These are phyloP conservation scores for Pseudopyricularia cyperi DNA, from an alignment of 2,329 filamentous ascomycete genomes.

Conservation along the genomic window DNA sequence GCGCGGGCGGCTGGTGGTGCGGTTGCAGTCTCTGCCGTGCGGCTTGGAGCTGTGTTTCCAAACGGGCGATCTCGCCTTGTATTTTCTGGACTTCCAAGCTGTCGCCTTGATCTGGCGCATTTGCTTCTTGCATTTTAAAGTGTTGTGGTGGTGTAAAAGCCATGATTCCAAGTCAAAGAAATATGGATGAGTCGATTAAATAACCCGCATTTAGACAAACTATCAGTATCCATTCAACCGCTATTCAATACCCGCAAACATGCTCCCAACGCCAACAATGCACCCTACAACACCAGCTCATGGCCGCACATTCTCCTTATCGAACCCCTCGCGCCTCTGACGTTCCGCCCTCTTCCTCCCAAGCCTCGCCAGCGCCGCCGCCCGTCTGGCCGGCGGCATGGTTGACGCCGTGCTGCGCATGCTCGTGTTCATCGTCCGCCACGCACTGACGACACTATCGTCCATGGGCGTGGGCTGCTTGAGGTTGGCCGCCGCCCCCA, in stretches of 20 bases:
- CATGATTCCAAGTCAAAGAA: background rate
- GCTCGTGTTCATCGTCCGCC: slow-evolving; percentile 21
- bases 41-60: slow-evolving; percentile 35
- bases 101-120: background rate
- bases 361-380: slow-evolving; percentile 40
- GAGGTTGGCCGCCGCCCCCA: slow-evolving; percentile 17
- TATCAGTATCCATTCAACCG: no score
- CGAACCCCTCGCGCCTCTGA: slow-evolving; percentile 16
- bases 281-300: background rate
- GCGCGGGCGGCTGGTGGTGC: slow-evolving; percentile 1
- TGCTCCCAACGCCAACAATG: background rate
- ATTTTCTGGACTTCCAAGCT: background rate
- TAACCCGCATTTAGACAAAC: no score
- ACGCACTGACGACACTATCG: slow-evolving; percentile 18
- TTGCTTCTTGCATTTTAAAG: no score
- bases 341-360: slow-evolving; percentile 41
- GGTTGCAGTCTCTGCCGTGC: slow-evolving; percentile 23
- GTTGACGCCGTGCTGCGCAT: slow-evolving; percentile 20
- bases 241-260: background rate
- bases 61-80: slow-evolving; percentile 11
- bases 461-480: background rate
- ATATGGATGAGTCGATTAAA: background rate
- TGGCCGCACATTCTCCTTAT: slow-evolving; percentile 42
- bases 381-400: slow-evolving; percentile 35
- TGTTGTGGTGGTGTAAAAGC: background rate